These are phyloP conservation scores for Paraphoma chrysanthemicola DNA, from an alignment of 2,329 filamentous ascomycete genomes.

Conservation along the genomic window DNA sequence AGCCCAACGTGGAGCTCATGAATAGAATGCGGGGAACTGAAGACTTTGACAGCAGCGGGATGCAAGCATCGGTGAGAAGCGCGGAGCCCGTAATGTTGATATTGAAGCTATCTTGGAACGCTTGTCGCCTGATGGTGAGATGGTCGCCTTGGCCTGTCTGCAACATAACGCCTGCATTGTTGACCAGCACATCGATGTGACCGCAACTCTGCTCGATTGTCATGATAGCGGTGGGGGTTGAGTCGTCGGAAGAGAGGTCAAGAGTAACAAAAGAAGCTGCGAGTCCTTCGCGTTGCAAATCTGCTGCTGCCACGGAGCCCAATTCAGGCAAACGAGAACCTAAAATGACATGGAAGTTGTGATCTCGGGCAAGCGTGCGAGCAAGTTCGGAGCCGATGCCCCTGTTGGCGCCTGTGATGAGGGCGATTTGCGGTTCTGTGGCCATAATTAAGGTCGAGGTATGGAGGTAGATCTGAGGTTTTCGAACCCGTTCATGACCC, in stretches of 20 bases:
- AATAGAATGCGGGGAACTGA: slow-evolving; percentile 9
- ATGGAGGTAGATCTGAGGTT: too few species aligned
- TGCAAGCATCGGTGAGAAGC: slow-evolving; percentile 10
- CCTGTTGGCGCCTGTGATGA: slow-evolving; percentile 25
- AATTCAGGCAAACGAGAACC: slow-evolving; percentile 11
- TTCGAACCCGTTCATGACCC: too few species aligned
- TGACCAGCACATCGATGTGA: neutral
- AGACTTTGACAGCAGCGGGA: slow-evolving; percentile 9
- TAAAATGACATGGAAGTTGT: slow-evolving; percentile 23
- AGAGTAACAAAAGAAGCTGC: slow-evolving; percentile 24
- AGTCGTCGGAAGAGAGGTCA: neutral
- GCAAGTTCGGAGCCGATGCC: slow-evolving; percentile 20
- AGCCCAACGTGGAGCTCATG: slow-evolving; percentile 8
- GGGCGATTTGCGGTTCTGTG: slow-evolving; percentile 6
- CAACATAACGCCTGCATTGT: neutral
- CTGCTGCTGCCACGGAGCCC: slow-evolving; percentile 4
- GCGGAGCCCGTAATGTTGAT: slow-evolving; percentile 14
- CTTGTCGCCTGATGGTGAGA: neutral
- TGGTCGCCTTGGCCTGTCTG: neutral
- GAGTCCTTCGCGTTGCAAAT: slow-evolving; percentile 11
- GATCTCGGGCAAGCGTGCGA: slow-evolving; percentile 16
- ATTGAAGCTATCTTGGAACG: slow-evolving; percentile 2
- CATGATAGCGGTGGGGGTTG: neutral
- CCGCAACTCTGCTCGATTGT: neutral
- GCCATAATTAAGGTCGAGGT: neutral